Evolutionary conservation across 2,329 filamentous ascomycete genomes (phyloP).

Genomic region (Ceratocystis destructans): DNA sequence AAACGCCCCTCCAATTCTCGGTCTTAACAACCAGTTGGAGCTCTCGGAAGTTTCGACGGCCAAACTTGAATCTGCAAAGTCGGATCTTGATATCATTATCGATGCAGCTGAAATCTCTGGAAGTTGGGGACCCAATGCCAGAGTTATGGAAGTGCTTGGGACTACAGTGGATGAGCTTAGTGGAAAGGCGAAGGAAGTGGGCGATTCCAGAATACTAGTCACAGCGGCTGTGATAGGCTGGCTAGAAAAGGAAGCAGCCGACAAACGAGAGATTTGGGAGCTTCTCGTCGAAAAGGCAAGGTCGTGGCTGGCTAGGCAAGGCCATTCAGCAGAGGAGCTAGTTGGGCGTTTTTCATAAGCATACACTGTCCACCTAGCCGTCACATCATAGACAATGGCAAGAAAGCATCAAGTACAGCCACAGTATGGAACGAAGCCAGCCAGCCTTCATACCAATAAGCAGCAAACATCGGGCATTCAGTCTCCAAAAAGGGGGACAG

Average conservation of each 20-base stretch:
- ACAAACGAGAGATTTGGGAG: conserved; percentile 46
- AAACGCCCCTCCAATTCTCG: not conserved
- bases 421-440: not conserved
- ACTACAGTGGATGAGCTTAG: conserved; percentile 9
- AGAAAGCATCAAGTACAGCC: not conserved
- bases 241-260: conserved; percentile 33
- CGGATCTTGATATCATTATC: not conserved
- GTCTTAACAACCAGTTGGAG: too few relatives aligned
- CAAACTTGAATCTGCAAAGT: not conserved
- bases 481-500: not conserved
- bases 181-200: not conserved
- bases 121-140: conserved; percentile 22
- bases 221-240: conserved; percentile 34
- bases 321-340: not conserved
- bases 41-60: not conserved
- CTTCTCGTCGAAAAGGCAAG: conserved; percentile 48
- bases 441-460: too few relatives aligned
- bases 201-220: conserved; percentile 20
- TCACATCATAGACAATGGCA: not conserved
- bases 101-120: not conserved
- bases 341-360: not conserved
- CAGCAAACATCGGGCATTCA: too few relatives aligned
- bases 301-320: conserved; percentile 31
- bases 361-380: not conserved
- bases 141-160: conserved; percentile 7